A percentile compares a stretch with the other conserved stretches of the same genome.
Conservation (phyloP, 805 yeast species). For the Pichia cabralensis region DNA sequence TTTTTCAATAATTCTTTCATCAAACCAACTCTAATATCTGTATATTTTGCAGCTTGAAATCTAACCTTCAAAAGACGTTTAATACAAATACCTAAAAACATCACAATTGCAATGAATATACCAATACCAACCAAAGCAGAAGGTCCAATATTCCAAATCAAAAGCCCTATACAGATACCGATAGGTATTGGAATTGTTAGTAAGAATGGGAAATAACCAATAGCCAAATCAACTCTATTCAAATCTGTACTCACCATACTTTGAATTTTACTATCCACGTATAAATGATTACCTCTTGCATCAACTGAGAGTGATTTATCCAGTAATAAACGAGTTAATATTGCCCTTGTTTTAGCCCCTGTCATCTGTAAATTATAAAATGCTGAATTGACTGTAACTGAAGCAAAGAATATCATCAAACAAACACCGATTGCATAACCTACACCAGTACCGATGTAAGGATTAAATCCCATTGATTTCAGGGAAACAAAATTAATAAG, state of each 20-base stretch:
- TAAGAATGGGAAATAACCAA: conserved; percentile 57
- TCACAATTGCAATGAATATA: conserved; percentile 40
- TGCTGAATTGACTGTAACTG: conserved; percentile 47
- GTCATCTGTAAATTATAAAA: conserved; percentile 49
- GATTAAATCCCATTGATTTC: conserved; percentile 32
- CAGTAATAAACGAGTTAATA: conserved; percentile 56
- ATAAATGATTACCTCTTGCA: conserved; percentile 49
- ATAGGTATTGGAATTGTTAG: conserved; percentile 55
- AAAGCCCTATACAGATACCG: conserved; percentile 51
- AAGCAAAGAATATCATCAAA: conserved; percentile 39
- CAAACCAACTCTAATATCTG: conserved; percentile 68
- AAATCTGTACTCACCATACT: conserved; percentile 75
- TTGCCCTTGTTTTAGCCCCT: conserved; percentile 65
- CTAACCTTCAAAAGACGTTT: conserved; percentile 45
- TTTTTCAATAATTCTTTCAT: conserved; percentile 73
- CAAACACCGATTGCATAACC: conserved; percentile 73
- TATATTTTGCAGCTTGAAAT: conserved; percentile 43
- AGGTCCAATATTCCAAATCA: conserved; percentile 61
- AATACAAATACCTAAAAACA: conserved; percentile 35
- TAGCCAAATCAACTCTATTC: conserved; percentile 66
- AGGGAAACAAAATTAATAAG: conserved; percentile 53
- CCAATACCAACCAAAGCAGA: conserved; percentile 65
- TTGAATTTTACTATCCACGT: conserved; percentile 63
- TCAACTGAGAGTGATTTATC: conserved; percentile 57
- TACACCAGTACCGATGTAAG: conserved; percentile 49